Evolutionary conservation across 177 flowering plant species (phyloP), one percentile per base, ranked within the genome.

Genomic region (Tripterygium wilfordii): DNA sequence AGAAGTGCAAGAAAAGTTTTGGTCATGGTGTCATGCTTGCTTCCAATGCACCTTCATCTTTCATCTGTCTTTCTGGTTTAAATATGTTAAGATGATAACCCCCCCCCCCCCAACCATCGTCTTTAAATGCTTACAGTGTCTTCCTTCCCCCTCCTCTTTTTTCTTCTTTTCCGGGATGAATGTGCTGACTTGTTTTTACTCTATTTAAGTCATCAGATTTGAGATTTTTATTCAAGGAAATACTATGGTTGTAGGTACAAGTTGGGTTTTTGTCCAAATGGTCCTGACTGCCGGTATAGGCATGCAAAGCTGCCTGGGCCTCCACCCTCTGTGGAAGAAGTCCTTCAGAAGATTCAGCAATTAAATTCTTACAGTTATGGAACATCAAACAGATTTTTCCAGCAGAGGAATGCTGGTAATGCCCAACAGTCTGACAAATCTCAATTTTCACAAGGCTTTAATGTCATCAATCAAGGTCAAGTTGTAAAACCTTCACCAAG

Each of bases 241-340:
- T 29, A 7, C 31, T 58, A 24, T 42, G 1, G 48, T 47, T 74
- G 74, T 68, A 94, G 99, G 99, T 94, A 87, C 73, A 94, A 90
- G 66, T 67, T 94, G 57, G 99, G 99, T 9, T 94, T 94, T 62
- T 94, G 99, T 75, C 99, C 99, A 35, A 94, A 94, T 78, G 99
- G 99, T 45, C 88, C 97, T 22, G 97, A 90, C 27, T 94, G 99
- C 50, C 89, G 99, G 18, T 94, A 94, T 65, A 82, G 99, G 68
- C 99, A 94, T 70, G 96, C 82, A 36, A 94, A 89, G 67, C 69
- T 75, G 35, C 90, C 96, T 60, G 99, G 97, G 42, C 99, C 99
- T 56, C 97, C 96, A 45, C 99, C 99, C 57, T 48, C 96, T 0
- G 82, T 87, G 45, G 96, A 90, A 65, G 99, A 94, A 80, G 82